Evolutionary conservation across 441 rosid species (phyloP).

Genomic region (Isatis lusitanica): DNA sequence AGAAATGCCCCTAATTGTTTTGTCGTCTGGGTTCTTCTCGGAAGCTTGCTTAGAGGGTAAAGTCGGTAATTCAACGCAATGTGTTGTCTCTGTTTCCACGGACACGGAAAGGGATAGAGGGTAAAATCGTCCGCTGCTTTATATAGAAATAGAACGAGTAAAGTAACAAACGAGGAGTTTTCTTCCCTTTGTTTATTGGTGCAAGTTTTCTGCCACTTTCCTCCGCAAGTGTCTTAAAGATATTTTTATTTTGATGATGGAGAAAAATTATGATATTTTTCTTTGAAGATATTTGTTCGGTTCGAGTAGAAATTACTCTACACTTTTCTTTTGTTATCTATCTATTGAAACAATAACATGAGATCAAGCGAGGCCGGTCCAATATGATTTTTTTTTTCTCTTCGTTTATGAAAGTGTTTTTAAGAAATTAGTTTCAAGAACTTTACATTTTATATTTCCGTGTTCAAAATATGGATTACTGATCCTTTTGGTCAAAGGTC

Average conservation of each 20-base stretch:
- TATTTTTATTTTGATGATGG: background rate
- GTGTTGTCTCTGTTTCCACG: background rate
- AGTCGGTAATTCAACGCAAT: background rate
- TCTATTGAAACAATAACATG: background rate
- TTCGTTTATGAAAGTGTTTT: too few relatives aligned
- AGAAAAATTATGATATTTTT: background rate
- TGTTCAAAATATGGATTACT: background rate
- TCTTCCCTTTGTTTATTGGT: background rate
- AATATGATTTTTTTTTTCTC: too few relatives aligned
- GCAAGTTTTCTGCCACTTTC: constrained; percentile 16
- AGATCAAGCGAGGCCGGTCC: too few relatives aligned
- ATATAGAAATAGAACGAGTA: background rate
- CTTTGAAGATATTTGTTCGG: background rate
- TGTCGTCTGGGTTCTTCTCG: constrained; percentile 12
- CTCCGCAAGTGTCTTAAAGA: background rate
- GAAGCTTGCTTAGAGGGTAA: constrained; percentile 34
- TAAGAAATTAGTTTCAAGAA: too few relatives aligned
- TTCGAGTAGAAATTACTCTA: background rate
- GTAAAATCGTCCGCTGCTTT: constrained; percentile 12
- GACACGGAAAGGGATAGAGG: constrained; percentile 8
- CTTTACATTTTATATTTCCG: too few relatives aligned
- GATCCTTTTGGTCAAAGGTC: background rate
- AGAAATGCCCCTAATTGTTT: too few relatives aligned
- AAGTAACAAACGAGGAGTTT: background rate
- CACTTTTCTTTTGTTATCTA: background rate